Evolutionary conservation across 2,329 filamentous ascomycete species (phyloP).

Genomic region (Capronia americana): DNA sequence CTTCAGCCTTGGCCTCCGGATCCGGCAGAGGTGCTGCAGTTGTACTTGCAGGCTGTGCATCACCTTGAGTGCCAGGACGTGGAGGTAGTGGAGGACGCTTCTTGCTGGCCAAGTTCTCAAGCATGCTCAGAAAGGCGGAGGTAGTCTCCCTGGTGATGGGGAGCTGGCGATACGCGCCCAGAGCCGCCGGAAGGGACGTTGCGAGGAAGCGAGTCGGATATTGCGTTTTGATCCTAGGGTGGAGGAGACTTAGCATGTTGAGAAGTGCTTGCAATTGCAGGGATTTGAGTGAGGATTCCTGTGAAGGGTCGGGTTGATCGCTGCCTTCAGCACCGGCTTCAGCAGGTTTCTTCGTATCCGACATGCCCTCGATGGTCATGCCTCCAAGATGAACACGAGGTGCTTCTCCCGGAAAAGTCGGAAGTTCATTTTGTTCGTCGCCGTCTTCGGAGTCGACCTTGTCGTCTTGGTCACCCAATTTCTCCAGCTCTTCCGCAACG

Average conservation of each 20-base stretch:
- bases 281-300: slow-evolving; percentile 49
- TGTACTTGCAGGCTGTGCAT: slow-evolving; percentile 37
- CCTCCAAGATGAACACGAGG: slow-evolving; percentile 40
- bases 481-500: slow-evolving; percentile 65
- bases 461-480: slow-evolving; percentile 58
- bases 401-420: slow-evolving; percentile 40
- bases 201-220: slow-evolving; percentile 69
- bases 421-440: slow-evolving; percentile 43
- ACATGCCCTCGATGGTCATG: slow-evolving; percentile 40
- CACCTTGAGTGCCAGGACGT: slow-evolving; percentile 51
- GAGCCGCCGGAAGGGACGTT: slow-evolving; percentile 66
- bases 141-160: slow-evolving; percentile 62
- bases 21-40: slow-evolving; percentile 53
- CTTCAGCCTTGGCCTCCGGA: slow-evolving; percentile 61
- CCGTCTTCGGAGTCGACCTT: slow-evolving; percentile 42
- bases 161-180: slow-evolving; percentile 65
- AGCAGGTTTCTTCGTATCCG: slow-evolving; percentile 15
- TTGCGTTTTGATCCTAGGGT: slow-evolving; percentile 68
- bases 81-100: slow-evolving; percentile 67
- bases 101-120: slow-evolving; percentile 63
- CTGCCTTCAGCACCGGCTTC: slow-evolving; percentile 8
- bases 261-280: slow-evolving; percentile 57
- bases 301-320: slow-evolving; percentile 35
- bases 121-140: slow-evolving; percentile 61
- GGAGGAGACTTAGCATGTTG: slow-evolving; percentile 63